Conservation (phyloP, 1,284 basidiomycete genomes). For the Marasmius oreades region DNA sequence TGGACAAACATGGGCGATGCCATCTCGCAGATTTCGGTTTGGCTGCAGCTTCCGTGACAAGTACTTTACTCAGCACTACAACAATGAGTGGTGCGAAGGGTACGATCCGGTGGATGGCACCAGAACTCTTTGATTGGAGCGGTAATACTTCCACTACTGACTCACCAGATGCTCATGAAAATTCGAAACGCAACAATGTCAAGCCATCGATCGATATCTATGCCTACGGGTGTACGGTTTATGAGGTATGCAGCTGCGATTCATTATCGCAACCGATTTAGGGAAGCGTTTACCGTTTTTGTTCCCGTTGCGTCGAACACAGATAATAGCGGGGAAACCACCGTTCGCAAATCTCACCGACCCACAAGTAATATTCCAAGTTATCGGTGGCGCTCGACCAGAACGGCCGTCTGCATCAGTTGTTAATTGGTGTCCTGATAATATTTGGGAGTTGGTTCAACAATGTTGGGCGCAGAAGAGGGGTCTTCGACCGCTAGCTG, state of each 20-base stretch:
- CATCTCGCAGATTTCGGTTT: background rate
- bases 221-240: background rate
- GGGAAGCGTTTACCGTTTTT: background rate
- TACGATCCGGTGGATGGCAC: background rate
- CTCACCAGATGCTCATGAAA: background rate
- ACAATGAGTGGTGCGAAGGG: background rate
- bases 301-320: background rate
- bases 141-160: no score
- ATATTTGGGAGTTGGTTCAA: background rate
- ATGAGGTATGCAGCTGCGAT: background rate
- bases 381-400: background rate
- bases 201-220: background rate
- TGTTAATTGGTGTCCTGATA: background rate
- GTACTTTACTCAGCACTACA: background rate
- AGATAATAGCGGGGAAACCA: background rate
- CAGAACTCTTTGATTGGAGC: background rate
- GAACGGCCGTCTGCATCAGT: background rate
- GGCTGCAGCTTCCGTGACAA: background rate
- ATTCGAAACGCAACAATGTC: no score
- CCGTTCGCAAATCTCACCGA: background rate
- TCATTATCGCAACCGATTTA: background rate
- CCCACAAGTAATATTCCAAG: background rate
- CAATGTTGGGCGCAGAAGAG: background rate
- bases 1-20: background rate
- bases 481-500: background rate